A percentile compares a stretch with the other conserved stretches of the same genome.
These are phyloP conservation scores for Lachnellula subtilissima DNA, from an alignment of 2,329 filamentous ascomycete species.

Conservation along the genomic window DNA sequence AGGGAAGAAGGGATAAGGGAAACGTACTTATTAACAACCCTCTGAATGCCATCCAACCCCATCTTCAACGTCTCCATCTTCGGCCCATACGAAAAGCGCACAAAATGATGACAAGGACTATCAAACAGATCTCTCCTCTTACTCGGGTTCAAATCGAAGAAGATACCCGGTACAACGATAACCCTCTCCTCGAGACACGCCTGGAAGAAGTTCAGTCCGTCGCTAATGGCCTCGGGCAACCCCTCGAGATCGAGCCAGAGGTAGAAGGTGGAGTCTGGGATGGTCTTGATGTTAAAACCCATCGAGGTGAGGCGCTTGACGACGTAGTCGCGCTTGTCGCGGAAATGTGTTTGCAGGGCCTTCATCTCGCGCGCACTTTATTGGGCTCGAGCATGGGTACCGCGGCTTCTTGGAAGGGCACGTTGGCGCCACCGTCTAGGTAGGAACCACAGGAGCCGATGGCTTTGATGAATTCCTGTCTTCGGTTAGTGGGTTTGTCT, in stretches of 20 bases:
- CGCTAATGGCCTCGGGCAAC: slow-evolving; percentile 75
- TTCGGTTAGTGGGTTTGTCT: neutral
- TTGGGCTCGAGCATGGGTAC: slow-evolving; percentile 86
- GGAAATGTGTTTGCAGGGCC: slow-evolving; percentile 82
- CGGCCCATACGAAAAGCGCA: slow-evolving; percentile 79
- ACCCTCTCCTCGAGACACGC: slow-evolving; percentile 90
- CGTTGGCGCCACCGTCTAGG: slow-evolving; percentile 89
- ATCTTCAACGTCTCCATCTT: slow-evolving; percentile 72
- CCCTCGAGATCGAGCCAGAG: slow-evolving; percentile 70
- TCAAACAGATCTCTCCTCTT: slow-evolving; percentile 89
- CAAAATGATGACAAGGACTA: slow-evolving; percentile 88
- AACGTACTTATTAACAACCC: slow-evolving; percentile 65
- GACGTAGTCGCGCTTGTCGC: slow-evolving; percentile 88
- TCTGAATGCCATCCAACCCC: slow-evolving; percentile 80
- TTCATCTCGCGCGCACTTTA: slow-evolving; percentile 81
- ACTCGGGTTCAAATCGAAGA: slow-evolving; percentile 93
- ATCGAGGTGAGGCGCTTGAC: slow-evolving; percentile 74
- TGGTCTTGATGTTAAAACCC: slow-evolving; percentile 78
- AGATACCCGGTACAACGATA: slow-evolving; percentile 94
- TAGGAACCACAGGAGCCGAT: slow-evolving; percentile 91
- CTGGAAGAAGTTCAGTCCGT: slow-evolving; percentile 95
- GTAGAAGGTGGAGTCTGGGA: slow-evolving; percentile 93
- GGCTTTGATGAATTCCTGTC: slow-evolving; percentile 78
- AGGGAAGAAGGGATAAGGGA: neutral
- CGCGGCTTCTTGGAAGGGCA: slow-evolving; percentile 91